These are phyloP conservation scores for Alternaria gansuensis DNA, from an alignment of 2,329 filamentous ascomycete species.

Conservation along the genomic window DNA sequence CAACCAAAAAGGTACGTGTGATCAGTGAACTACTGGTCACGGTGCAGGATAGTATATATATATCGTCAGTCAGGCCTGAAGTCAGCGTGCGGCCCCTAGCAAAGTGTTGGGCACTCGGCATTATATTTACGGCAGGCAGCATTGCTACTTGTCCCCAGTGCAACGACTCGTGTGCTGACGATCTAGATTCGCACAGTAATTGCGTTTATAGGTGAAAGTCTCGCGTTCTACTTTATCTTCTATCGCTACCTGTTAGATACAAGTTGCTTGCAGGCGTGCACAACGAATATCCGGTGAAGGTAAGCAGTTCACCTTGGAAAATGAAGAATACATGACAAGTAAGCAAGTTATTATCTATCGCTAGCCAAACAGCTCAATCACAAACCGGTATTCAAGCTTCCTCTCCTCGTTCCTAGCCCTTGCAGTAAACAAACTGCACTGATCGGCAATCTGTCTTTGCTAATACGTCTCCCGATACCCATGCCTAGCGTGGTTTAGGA, in stretches of 20 bases:
- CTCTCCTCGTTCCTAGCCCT: constrained; percentile 62
- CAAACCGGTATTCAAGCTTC: constrained; percentile 65
- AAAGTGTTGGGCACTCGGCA: background rate
- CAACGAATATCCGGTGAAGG: background rate
- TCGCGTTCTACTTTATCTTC: background rate
- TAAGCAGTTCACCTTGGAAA: background rate
- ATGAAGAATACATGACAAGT: background rate
- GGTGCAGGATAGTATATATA: too few species aligned
- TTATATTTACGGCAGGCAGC: background rate
- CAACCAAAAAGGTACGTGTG: too few species aligned
- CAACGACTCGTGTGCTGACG: background rate
- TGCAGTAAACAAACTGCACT: constrained; percentile 61
- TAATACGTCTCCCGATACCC: too few species aligned
- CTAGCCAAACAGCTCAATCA: constrained; percentile 66
- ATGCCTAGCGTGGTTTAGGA: too few species aligned
- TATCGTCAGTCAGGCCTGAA: too few species aligned
- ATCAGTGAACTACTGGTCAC: too few species aligned
- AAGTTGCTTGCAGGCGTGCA: background rate
- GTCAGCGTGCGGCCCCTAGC: background rate
- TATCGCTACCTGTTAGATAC: too few species aligned
- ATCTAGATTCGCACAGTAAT: background rate
- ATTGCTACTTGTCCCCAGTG: background rate
- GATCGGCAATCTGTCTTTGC: constrained; percentile 60
- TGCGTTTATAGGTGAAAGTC: background rate
- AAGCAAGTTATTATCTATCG: background rate